phyloP scores from a whole-genome alignment of 768 basidiomycete genomes.

The Phylloporus arenicola region DNA sequence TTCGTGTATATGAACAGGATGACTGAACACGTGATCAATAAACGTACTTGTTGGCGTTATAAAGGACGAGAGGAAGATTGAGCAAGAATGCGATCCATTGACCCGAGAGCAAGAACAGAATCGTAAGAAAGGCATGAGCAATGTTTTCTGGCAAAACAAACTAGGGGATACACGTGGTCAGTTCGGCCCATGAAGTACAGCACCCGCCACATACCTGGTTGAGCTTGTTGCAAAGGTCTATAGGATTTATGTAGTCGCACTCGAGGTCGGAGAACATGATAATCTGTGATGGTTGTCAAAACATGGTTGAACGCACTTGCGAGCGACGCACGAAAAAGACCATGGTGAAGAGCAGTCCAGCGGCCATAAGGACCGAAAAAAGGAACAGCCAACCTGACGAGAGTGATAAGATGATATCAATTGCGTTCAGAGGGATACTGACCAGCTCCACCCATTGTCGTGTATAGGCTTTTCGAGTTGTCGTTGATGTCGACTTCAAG shows the following conservation, averaged over 20 bases:
- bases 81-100: constrained; percentile 93
- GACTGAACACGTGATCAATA: not conserved
- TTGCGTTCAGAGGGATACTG: constrained; percentile 14
- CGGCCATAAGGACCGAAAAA: constrained; percentile 92
- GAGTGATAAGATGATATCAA: not conserved
- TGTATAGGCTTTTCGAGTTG: constrained; percentile 3
- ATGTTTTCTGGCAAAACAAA: constrained; percentile 97
- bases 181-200: not conserved
- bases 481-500: not conserved
- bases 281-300: constrained; percentile 50
- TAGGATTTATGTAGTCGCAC: constrained; percentile 99
- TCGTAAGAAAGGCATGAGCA: constrained; percentile 86
- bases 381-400: constrained; percentile 91
- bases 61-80: constrained; percentile 84
- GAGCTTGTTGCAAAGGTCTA: constrained; percentile 99
- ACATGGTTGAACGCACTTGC: not conserved
- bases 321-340: constrained; percentile 88
- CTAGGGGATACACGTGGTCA: constrained; percentile 37
- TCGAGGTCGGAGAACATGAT: constrained; percentile 99
- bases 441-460: constrained; percentile 41
- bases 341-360: constrained; percentile 94
- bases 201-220: constrained; percentile 65
- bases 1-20: not conserved
- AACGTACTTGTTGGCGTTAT: constrained; percentile 90
- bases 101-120: constrained; percentile 88